Percentiles rank a stretch among this genome's conserved stretches.
Conservation (phyloP, 345 rosid genomes). For the Populus ilicifolia region DNA sequence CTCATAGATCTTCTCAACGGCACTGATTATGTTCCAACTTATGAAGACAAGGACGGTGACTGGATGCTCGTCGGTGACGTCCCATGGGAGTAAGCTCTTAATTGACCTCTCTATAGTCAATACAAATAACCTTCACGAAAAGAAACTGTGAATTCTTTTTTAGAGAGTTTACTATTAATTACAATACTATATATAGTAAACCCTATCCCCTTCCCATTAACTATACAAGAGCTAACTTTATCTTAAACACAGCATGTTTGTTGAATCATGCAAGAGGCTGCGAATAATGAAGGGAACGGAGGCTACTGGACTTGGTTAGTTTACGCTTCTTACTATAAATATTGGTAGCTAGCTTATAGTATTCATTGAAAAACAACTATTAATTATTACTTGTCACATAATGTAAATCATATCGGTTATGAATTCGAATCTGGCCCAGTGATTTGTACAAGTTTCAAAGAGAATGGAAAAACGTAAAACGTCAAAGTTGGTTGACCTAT, state of each 20-base stretch:
- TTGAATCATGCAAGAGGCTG: constrained; percentile 79
- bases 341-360: too few species aligned
- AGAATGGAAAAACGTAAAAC: too few species aligned
- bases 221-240: not conserved
- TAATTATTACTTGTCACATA: too few species aligned
- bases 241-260: constrained; percentile 67
- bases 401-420: too few species aligned
- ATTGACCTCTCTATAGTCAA: not conserved
- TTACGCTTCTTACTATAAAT: not conserved
- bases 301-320: constrained; percentile 70
- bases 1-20: constrained; percentile 59
- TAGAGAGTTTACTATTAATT: not conserved
- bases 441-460: too few species aligned
- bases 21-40: constrained; percentile 80
- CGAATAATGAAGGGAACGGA: constrained; percentile 87
- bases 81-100: constrained; percentile 74
- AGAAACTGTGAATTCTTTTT: not conserved
- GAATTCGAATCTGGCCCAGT: too few species aligned
- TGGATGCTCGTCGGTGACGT: constrained; percentile 98
- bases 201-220: not conserved
- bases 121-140: not conserved
- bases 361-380: too few species aligned
- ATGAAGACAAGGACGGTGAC: constrained; percentile 93
- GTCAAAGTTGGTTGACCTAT: too few species aligned
- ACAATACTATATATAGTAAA: not conserved